Base-by-base conservation (phyloP, 257 asterid species). In the Nicotiana tabacum region DNA sequence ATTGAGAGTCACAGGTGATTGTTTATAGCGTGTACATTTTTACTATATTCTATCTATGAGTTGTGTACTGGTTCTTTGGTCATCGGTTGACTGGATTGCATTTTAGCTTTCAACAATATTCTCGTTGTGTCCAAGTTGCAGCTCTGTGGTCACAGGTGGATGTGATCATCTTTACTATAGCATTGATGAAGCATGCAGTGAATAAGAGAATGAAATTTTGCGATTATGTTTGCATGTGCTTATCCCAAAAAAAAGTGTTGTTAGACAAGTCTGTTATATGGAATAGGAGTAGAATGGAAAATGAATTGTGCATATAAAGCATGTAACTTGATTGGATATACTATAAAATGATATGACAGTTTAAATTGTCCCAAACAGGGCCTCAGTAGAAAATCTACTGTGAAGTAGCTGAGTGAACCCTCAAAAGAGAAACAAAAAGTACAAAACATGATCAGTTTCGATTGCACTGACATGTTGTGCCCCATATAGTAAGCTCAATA, bases 1-100 rank as follows among this genome's bases (percentile, higher is more conserved):
- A 94, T 96, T 69, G 99, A 94, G 87, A 90, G 95, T 86, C 99
- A 96, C 94, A 94, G 99, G 99, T 95, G 82, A 66, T 77, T 55
- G 43, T 81, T 67, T 67, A 64, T 87, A 77, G 43, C 79, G 66
- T 87, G 43, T 85, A 77, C 81, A 84, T 5, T 84, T 78, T 11
- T 53, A 7, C 66, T 62, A 77, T n/a, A 66, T 55, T 81, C n/a
- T 9, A 53, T 81, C 33, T 78, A 64, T 32, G 77, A 56, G 58
- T 60, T 82, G 69, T 60, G 70, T 48, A 66, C 8, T 76, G 15
- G 9, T 76, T 43, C 24, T 0, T 76, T 76, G 37, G 8, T 76
- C 80, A 61, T 76, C 4, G 80, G 80, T 74, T 48, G 62, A 48
- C 39, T 46, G 8, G 27, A 74, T 70, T 48, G 39, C 32, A 48